Conservation (phyloP, 2,329 filamentous ascomycete genomes). For the Ceratocystis huliohia region DNA sequence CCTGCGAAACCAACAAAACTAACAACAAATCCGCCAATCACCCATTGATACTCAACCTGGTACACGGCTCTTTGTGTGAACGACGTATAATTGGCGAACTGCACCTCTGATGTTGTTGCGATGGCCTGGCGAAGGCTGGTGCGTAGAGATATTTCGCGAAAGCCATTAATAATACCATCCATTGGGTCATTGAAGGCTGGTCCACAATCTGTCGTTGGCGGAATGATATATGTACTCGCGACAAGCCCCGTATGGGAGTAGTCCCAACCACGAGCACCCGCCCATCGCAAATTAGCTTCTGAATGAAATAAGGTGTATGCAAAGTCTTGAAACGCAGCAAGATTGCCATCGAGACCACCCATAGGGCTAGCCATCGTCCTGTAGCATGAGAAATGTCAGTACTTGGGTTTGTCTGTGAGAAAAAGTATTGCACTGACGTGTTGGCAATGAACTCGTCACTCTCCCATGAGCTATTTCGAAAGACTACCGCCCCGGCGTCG, state of each 20-base stretch:
- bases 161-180: slow-evolving; percentile 17
- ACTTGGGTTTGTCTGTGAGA: too few relatives aligned
- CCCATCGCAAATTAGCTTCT: slow-evolving; percentile 13
- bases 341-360: slow-evolving; percentile 18
- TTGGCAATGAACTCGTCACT: slow-evolving; percentile 15
- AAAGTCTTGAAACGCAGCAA: slow-evolving; percentile 19
- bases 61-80: slow-evolving; percentile 19
- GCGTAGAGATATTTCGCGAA: slow-evolving; percentile 17
- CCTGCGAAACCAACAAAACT: slow-evolving; percentile 12
- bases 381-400: neutral
- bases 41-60: slow-evolving; percentile 20
- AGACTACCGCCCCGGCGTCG: slow-evolving; percentile 11
- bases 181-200: slow-evolving; percentile 19
- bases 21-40: slow-evolving; percentile 16
- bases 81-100: slow-evolving; percentile 19
- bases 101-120: slow-evolving; percentile 5
- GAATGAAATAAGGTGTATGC: slow-evolving; percentile 15
- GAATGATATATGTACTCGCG: slow-evolving; percentile 19
- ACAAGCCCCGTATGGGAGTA: slow-evolving; percentile 16
- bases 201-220: slow-evolving; percentile 12
- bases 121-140: slow-evolving; percentile 15
- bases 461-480: slow-evolving; percentile 17
- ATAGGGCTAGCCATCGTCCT: slow-evolving; percentile 10
- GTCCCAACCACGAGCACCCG: slow-evolving; percentile 19
- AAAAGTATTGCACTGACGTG: slow-evolving; percentile 2